phyloP scores from a whole-genome alignment of 768 basidiomycete species.

The Pholiota molesta region DNA sequence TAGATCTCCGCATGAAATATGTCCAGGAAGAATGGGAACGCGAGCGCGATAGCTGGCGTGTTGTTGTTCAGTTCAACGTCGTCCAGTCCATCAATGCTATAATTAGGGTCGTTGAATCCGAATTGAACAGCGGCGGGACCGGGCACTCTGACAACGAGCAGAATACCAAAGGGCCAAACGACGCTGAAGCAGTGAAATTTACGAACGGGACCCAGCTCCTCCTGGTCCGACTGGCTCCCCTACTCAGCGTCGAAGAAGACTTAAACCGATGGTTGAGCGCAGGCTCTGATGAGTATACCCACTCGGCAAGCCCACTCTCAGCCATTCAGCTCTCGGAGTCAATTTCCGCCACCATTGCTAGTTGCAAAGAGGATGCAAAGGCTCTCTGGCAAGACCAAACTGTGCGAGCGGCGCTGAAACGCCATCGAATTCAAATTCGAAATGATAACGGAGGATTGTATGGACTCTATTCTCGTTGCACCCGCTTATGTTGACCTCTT shows the following conservation, averaged over 20 bases:
- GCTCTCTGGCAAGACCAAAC: conserved; percentile 63
- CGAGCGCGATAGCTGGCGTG: conserved; percentile 78
- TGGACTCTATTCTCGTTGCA: conserved; percentile 26
- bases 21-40: conserved; percentile 61
- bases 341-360: conserved; percentile 54
- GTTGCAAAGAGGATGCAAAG: conserved; percentile 64
- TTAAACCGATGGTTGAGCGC: conserved; percentile 63
- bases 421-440: conserved; percentile 45
- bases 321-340: conserved; percentile 25
- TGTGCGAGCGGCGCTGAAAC: conserved; percentile 51
- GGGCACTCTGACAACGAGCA: conserved; percentile 39
- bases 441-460: conserved; percentile 74
- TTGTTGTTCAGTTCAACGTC: conserved; percentile 80
- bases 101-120: conserved; percentile 60
- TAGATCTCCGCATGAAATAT: conserved; percentile 77
- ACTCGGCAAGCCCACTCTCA: conserved; percentile 34
- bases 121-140: conserved; percentile 43
- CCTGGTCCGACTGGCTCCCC: conserved; percentile 63
- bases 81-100: conserved; percentile 71
- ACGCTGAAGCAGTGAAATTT: conserved; percentile 38
- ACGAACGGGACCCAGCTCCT: conserved; percentile 55
- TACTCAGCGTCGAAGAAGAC: conserved; percentile 63
- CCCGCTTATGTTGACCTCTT: neutral
- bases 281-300: conserved; percentile 39
- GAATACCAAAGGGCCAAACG: conserved; percentile 22